A percentile compares a stretch with the other conserved stretches of the same genome.
These are phyloP conservation scores for Fusarium protoensiforme DNA, from an alignment of 2,329 filamentous ascomycete genomes.

Conservation along the genomic window DNA sequence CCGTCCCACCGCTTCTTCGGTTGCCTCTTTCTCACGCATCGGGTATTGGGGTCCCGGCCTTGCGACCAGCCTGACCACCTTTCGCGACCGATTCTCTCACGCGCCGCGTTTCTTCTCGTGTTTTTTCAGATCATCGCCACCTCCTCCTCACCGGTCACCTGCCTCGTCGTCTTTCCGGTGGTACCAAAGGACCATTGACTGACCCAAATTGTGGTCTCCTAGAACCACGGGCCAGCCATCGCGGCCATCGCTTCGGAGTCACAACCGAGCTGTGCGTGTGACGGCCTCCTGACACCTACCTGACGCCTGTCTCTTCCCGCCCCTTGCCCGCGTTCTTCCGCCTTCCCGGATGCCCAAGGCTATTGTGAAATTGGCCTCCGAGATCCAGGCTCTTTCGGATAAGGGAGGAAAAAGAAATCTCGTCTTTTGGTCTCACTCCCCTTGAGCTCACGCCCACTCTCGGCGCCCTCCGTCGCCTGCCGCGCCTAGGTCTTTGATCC, in stretches of 20 bases:
- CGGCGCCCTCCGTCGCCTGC: conserved; percentile 27
- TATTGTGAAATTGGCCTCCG: conserved; percentile 4
- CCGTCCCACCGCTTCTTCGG: conserved; percentile 1
- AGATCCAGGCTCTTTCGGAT: background rate
- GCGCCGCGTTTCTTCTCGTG: conserved; percentile 29
- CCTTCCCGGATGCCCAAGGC: conserved; percentile 15
- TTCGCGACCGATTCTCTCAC: conserved; percentile 36
- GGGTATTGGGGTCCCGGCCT: conserved; percentile 22
- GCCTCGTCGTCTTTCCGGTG: conserved; percentile 6
- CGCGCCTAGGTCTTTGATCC: conserved; percentile 29
- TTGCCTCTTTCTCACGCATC: conserved; percentile 13
- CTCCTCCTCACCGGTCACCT: conserved; percentile 12
- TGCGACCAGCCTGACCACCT: conserved; percentile 35
- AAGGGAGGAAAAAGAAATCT: background rate
- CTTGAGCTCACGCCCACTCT: conserved; percentile 24
- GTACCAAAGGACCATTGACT: conserved; percentile 20
- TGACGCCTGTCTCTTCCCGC: conserved; percentile 24
- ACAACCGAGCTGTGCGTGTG: conserved; percentile 30
- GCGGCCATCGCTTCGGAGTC: conserved; percentile 27
- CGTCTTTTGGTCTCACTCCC: conserved; percentile 28
- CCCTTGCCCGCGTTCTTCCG: conserved; percentile 16
- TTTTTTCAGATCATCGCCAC: conserved; percentile 23
- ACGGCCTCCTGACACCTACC: conserved; percentile 27
- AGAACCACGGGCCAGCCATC: conserved; percentile 21
- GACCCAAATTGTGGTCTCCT: conserved; percentile 20